These are phyloP conservation scores for Lactifluus pinguis DNA, from an alignment of 768 basidiomycete genomes.

Conservation along the genomic window DNA sequence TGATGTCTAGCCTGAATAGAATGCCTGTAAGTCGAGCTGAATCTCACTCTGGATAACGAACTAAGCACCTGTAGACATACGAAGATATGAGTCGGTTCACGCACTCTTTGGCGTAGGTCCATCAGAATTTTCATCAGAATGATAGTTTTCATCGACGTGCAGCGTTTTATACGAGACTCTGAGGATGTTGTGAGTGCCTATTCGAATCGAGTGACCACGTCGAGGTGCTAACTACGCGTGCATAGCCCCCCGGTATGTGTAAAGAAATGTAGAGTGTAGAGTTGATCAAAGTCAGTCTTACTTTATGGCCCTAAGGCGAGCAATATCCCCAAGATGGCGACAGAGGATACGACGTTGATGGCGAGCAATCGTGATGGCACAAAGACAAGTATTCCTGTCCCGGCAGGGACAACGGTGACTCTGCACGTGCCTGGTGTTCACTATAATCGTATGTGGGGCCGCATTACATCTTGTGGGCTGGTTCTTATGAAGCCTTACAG, in stretches of 20 bases:
- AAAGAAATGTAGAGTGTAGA: not conserved
- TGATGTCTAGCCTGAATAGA: conserved; percentile 25
- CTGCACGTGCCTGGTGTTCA: too few relatives aligned
- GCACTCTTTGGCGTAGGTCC: conserved; percentile 14
- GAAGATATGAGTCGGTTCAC: conserved; percentile 20
- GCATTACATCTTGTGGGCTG: too few relatives aligned
- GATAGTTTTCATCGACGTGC: not conserved
- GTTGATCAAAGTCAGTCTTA: not conserved
- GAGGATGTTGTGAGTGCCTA: conserved; percentile 28
- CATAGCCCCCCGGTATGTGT: conserved; percentile 9
- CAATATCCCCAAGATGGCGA: too few relatives aligned
- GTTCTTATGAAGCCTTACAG: too few relatives aligned
- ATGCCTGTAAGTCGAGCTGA: not conserved
- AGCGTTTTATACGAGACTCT: conserved; percentile 45
- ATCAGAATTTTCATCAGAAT: not conserved
- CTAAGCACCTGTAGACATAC: conserved; percentile 15
- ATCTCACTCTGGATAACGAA: not conserved
- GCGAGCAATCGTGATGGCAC: too few relatives aligned
- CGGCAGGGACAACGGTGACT: too few relatives aligned
- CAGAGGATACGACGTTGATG: too few relatives aligned
- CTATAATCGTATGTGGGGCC: too few relatives aligned
- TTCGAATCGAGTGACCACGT: not conserved
- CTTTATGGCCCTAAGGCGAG: not conserved
- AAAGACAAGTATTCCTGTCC: too few relatives aligned
- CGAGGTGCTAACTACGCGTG: not conserved